Base-by-base conservation (phyloP, 192 early-diverging fungal species). In the Pilobolus umbonatus region DNA sequence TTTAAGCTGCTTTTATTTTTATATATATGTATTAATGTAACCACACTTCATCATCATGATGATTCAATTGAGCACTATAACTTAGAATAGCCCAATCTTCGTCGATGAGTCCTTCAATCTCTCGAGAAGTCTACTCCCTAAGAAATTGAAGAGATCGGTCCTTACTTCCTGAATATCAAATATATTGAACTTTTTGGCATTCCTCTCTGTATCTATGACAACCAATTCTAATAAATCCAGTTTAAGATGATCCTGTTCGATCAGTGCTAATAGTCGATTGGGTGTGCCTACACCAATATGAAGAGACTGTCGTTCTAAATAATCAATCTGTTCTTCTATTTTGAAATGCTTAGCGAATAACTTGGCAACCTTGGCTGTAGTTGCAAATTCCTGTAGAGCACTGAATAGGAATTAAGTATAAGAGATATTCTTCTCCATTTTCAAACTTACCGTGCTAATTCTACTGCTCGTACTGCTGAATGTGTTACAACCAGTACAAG, bases 291-390 rank as follows among this genome's bases (percentile, higher is more conserved):
- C 85, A 21, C 71, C 84, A 38, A 91, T 64, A 56, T 82, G 82
- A 40, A 82, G 71, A 1, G 62, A 40, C 1, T 77, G 64, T 8
- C 73, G 70, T 24, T 75, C 52, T 44, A 88, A 62, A 38, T 77
- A 71, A 44, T 75, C 59, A 11, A 80, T 67, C 60, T 91, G 89
- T 38, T 91, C 87, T 28, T 78, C 55, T 1, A 89, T 65, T 60
- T 91, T 91, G 67, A 91, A 64, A 65, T 91, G 89, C 43, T 85
- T 80, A 1, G 88, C 84, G 68, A 91, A 91, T 42, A 91, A 64
- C 73, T 91, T 91, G 21, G 72, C 85, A 24, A 88, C 68, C 54
- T 75, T 76, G 44, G 72, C 69, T 32, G 77, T 71, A 53, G 81
- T 78, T 22, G 73, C 69, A 12, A 83, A 69, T 34, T 73, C 67